Conservation (phyloP, 441 rosid species). For the Mallotus japonicus region DNA sequence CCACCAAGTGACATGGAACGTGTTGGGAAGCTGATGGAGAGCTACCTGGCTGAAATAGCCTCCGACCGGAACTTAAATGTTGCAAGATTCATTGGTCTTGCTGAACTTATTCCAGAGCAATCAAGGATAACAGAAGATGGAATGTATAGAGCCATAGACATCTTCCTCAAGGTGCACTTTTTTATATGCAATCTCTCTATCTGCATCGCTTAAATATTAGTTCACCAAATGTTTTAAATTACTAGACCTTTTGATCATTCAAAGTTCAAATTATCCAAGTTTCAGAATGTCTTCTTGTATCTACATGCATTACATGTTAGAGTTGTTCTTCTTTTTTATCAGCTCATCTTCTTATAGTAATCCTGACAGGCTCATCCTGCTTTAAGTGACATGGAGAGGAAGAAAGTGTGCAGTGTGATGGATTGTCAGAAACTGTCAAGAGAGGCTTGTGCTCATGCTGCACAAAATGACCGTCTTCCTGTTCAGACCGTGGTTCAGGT, state of each 20-base stretch:
- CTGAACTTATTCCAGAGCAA: constrained; percentile 70
- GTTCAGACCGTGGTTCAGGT: constrained; percentile 95
- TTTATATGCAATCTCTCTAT: background rate
- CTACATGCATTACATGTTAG: constrained; percentile 4
- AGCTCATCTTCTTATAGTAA: background rate
- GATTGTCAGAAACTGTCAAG: constrained; percentile 86
- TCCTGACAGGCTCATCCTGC: constrained; percentile 83
- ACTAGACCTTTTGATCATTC: background rate
- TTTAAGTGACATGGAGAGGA: constrained; percentile 79
- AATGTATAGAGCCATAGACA: constrained; percentile 79
- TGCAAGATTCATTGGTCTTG: constrained; percentile 63
- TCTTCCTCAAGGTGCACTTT: constrained; percentile 73
- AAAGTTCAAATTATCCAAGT: background rate
- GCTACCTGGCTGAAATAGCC: constrained; percentile 88
- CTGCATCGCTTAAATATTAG: background rate
- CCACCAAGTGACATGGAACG: constrained; percentile 49
- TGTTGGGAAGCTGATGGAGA: constrained; percentile 74
- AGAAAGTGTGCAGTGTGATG: constrained; percentile 79
- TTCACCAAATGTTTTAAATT: background rate
- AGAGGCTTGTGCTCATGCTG: constrained; percentile 96
- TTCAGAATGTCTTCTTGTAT: background rate
- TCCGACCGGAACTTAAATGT: constrained; percentile 79
- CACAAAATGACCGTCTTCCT: constrained; percentile 84
- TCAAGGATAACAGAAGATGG: constrained; percentile 91
- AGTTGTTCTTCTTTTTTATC: constrained; percentile 2